Conservation (phyloP, 306 rosid species). For the Luffa acutangula region DNA sequence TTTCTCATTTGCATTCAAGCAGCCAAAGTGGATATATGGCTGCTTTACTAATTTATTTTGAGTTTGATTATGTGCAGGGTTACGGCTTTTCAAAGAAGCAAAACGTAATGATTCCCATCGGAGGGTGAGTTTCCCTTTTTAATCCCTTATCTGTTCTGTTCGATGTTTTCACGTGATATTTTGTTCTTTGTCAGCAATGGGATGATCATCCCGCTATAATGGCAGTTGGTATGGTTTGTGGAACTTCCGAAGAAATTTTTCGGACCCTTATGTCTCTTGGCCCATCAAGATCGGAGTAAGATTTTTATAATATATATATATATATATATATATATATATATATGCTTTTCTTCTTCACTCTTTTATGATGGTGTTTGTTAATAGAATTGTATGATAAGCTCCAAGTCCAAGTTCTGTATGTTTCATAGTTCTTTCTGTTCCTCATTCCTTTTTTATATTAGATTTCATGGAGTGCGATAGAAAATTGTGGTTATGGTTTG, state of each 20-base stretch:
- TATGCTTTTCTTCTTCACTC: background rate
- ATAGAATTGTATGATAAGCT: background rate
- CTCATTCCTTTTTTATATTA: background rate
- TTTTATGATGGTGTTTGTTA: background rate
- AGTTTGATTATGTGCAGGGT: slow-evolving; percentile 37
- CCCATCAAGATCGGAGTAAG: slow-evolving; percentile 82
- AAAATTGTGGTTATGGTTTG: background rate
- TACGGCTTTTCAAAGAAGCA: slow-evolving; percentile 80
- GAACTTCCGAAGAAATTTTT: slow-evolving; percentile 78
- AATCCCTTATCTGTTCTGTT: slow-evolving; percentile 8
- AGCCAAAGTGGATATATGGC: background rate
- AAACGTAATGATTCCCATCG: slow-evolving; percentile 53
- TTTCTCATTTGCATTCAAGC: slow-evolving; percentile 12
- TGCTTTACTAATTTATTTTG: background rate
- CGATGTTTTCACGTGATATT: slow-evolving; percentile 3
- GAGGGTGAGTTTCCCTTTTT: slow-evolving; percentile 33
- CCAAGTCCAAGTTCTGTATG: background rate
- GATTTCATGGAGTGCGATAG: background rate
- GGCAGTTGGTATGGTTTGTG: slow-evolving; percentile 85
- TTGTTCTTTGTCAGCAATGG: slow-evolving; percentile 47
- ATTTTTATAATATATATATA: background rate
- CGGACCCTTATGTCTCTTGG: slow-evolving; percentile 74
- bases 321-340: background rate
- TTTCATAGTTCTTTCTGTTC: background rate
- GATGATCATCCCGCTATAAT: slow-evolving; percentile 79